phyloP scores from a whole-genome alignment of 257 asterid genomes.

The Verbascum thapsus region DNA sequence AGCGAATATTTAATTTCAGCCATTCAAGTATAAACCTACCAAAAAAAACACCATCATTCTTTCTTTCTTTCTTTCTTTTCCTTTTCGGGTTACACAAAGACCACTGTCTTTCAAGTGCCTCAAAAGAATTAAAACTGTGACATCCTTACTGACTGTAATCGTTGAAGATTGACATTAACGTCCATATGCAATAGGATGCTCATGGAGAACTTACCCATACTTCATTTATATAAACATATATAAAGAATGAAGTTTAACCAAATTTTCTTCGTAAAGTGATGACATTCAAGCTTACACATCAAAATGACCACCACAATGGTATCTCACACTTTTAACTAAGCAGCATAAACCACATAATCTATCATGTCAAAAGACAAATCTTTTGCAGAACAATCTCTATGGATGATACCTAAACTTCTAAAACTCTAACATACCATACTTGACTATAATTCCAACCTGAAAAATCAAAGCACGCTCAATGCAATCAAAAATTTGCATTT shows the following conservation, averaged over 20 bases:
- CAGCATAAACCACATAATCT: not conserved
- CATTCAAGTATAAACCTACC: too few species aligned
- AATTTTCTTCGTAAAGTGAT: not conserved
- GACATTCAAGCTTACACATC: not conserved
- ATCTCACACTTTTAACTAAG: not conserved
- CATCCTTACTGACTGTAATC: not conserved
- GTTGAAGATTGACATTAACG: not conserved
- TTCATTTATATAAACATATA: not conserved
- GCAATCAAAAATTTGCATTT: constrained; percentile 12
- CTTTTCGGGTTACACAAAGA: too few species aligned
- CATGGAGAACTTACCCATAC: constrained; percentile 13
- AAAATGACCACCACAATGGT: not conserved
- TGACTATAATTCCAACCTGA: constrained; percentile 12
- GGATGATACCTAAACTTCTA: not conserved
- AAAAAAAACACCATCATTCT: too few species aligned
- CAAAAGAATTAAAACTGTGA: not conserved
- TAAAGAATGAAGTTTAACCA: not conserved
- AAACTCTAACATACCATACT: constrained; percentile 6
- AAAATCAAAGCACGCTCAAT: not conserved
- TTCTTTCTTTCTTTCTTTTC: too few species aligned
- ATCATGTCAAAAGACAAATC: not conserved
- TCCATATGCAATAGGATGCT: not conserved
- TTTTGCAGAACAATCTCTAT: constrained; percentile 1
- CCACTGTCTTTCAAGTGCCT: not conserved
- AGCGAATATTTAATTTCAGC: not conserved